A percentile compares a stretch with the other conserved stretches of the same genome.
phyloP scores from a whole-genome alignment of 176 grass and related monocot genomes.

The bread wheat (Triticum aestivum) region DNA sequence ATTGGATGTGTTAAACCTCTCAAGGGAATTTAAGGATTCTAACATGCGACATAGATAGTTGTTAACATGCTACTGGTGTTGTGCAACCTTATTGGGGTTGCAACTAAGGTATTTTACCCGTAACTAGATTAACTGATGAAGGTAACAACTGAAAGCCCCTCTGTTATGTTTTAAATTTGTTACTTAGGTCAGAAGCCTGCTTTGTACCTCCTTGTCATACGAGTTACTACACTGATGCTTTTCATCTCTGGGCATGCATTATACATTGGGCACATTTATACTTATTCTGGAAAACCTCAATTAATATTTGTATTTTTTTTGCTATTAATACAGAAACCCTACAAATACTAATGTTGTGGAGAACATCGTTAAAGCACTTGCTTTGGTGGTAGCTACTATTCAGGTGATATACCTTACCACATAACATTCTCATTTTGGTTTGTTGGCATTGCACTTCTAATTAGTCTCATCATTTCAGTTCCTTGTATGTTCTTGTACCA shows the following conservation, averaged over 20 bases:
- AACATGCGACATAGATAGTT: not conserved
- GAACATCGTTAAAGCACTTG: constrained; percentile 92
- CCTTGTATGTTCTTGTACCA: not conserved
- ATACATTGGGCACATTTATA: not conserved
- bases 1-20: constrained; percentile 2
- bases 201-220: constrained; percentile 15
- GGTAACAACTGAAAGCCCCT: not conserved
- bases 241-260: constrained; percentile 20
- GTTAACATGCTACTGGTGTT: not conserved
- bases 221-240: not conserved
- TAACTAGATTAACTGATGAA: not conserved
- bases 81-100: not conserved
- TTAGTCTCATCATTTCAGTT: not conserved
- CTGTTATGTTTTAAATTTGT: constrained; percentile 6
- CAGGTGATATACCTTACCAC: constrained; percentile 63
- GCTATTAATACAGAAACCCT: constrained; percentile 64
- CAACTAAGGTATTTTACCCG: not conserved
- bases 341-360: constrained; percentile 98
- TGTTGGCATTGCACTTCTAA: not conserved
- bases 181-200: not conserved
- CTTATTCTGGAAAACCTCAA: not conserved
- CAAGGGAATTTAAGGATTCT: constrained; percentile 3
- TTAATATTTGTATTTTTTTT: constrained; percentile 20
- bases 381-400: constrained; percentile 83
- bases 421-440: constrained; percentile 8